These are phyloP conservation scores for Acer saccharum DNA, from an alignment of 345 rosid genomes.

Conservation along the genomic window DNA sequence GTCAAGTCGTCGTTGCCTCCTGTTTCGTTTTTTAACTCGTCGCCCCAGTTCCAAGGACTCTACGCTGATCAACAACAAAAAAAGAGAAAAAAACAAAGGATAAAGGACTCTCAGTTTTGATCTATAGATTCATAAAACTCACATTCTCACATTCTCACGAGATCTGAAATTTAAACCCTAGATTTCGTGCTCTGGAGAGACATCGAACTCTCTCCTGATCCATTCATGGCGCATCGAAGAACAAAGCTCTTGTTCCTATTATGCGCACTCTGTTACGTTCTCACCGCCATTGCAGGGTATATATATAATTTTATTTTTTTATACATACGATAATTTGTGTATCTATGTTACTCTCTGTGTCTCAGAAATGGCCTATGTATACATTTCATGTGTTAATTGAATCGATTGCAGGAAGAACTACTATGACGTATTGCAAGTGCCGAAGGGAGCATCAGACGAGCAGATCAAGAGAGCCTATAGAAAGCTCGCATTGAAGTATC, in stretches of 20 bases:
- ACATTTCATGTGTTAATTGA: not conserved
- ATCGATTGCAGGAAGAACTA: conserved; percentile 75
- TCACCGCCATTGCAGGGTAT: conserved; percentile 63
- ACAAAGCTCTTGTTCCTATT: conserved; percentile 47
- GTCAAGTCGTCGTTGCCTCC: conserved; percentile 23
- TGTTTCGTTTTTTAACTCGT: not conserved
- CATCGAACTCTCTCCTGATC: conserved; percentile 50
- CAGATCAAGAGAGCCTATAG: conserved; percentile 98
- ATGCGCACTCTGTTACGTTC: conserved; percentile 51
- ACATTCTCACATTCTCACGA: not conserved
- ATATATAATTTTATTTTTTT: not conserved
- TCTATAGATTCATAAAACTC: not conserved
- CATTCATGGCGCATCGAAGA: conserved; percentile 55
- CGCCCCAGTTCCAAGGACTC: conserved; percentile 1
- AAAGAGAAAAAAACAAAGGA: not conserved
- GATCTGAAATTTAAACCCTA: conserved; percentile 19
- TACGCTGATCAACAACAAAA: not conserved
- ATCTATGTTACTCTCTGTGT: not conserved
- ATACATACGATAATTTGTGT: not conserved
- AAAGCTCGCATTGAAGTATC: conserved; percentile 96
- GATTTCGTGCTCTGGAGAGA: conserved; percentile 32
- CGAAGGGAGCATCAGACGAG: conserved; percentile 90
- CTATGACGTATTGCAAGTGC: conserved; percentile 89
- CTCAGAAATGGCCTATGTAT: not conserved
- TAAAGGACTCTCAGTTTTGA: not conserved